Base-by-base conservation (phyloP, 495 filamentous ascomycete species). In the Hyphodiscus hymeniophilus region DNA sequence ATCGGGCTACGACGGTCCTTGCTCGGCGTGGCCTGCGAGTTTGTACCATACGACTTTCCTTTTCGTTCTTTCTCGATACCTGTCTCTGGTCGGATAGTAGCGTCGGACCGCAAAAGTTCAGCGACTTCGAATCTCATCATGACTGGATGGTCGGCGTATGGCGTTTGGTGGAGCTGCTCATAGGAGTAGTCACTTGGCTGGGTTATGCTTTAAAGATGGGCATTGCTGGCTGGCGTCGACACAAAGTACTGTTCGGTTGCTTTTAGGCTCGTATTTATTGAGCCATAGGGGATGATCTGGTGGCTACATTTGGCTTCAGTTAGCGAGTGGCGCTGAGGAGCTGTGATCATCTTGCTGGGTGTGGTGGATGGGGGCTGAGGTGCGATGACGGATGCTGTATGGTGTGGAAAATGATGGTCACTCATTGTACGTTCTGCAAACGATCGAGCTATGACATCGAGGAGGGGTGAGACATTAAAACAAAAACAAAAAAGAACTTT, bases 21-120 rank as follows among this genome's bases (percentile, higher is more conserved):
- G 44, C 45, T 30, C 15, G 42, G 52, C 17, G 28, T 36, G 31
- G 47, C 50, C 41, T 42, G 15, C 43, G 48, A 23, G 52, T 53
- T 55, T 59, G 56, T 59, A 59, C 15, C 56, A 59, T 59, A 59
- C 49, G 52, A 59, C 47, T 55, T 53, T 55, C 47, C 47, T 59
- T 59, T 48, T 51, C 34, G 13, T 42, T 47, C 40, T 53, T 35
- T 39, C 38, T 42, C 33, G 46, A 33, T 49, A 42, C 36, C 52
- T 52, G 23, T 43, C 42, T 55, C 45, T 50, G 20, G 48, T 59
- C 56, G 38, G 52, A 56, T 42, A 45, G 33, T 34, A 48, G 52
- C 50, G 48, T 38, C 51, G 49, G 47, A 56, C 56, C 51, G 47
- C 56, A 59, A 52, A 56, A 52, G 55, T 55, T 53, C 56, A 59